phyloP scores from a whole-genome alignment of 768 basidiomycete genomes.

The Russula vinacea region DNA sequence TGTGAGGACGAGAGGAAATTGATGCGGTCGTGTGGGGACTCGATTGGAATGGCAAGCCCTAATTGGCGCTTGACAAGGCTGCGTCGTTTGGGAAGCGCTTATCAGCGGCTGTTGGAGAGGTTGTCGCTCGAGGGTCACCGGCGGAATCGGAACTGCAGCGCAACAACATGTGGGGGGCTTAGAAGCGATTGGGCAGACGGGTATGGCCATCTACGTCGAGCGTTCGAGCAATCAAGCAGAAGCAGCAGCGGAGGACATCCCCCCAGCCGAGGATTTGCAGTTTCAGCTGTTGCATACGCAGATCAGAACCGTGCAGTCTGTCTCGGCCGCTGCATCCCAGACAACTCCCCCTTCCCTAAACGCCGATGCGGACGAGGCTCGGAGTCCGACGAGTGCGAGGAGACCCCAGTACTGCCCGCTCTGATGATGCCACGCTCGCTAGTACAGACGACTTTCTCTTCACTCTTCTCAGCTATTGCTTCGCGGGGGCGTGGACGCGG shows the following conservation, averaged over 20 bases:
- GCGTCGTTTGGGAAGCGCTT: slow-evolving; percentile 55
- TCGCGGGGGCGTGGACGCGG: slow-evolving; percentile 44
- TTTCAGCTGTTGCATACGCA: slow-evolving; percentile 80
- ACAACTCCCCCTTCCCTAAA: slow-evolving; percentile 18
- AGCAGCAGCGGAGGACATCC: slow-evolving; percentile 39
- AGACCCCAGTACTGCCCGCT: slow-evolving; percentile 31
- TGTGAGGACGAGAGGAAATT: slow-evolving; percentile 66
- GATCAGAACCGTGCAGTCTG: slow-evolving; percentile 70
- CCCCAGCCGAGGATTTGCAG: slow-evolving; percentile 82
- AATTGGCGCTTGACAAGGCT: slow-evolving; percentile 58
- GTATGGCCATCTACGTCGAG: slow-evolving; percentile 66
- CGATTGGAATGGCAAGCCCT: slow-evolving; percentile 60
- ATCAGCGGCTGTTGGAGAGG: slow-evolving; percentile 44
- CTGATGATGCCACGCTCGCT: slow-evolving; percentile 62
- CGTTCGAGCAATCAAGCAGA: slow-evolving; percentile 44
- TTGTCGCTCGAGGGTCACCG: slow-evolving; percentile 32
- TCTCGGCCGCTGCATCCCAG: slow-evolving; percentile 46
- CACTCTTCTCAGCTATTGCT: slow-evolving; percentile 80
- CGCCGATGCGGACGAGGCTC: slow-evolving; percentile 7
- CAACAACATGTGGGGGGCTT: slow-evolving; percentile 47
- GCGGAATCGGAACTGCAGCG: slow-evolving; percentile 31
- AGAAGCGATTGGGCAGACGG: slow-evolving; percentile 55
- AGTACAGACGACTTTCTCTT: slow-evolving; percentile 79
- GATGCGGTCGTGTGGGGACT: slow-evolving; percentile 83
- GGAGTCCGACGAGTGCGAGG: too few relatives aligned